A percentile compares a stretch with the other conserved stretches of the same genome.
Evolutionary conservation across 257 asterid species (phyloP).

Genomic region (Jasminum sambac): DNA sequence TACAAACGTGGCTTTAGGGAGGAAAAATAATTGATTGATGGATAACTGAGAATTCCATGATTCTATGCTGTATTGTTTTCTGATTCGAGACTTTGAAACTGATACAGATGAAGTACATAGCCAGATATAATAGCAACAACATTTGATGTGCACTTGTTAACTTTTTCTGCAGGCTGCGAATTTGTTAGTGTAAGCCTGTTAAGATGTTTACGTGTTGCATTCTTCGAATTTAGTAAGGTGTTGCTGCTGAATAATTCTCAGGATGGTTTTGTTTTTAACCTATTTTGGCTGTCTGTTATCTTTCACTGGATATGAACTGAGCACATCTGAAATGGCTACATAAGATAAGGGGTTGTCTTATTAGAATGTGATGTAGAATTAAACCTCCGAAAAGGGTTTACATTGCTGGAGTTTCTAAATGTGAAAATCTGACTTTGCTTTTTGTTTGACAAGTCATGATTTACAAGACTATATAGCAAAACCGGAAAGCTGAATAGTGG

Average conservation of each 20-base stretch:
- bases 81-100: not conserved
- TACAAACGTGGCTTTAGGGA: not conserved
- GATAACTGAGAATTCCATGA: not conserved
- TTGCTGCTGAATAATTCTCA: too few relatives aligned
- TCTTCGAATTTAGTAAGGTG: too few relatives aligned
- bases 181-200: too few relatives aligned
- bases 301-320: not conserved
- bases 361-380: not conserved
- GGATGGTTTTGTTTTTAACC: not conserved
- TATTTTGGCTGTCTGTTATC: not conserved
- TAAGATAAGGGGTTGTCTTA: not conserved
- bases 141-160: too few relatives aligned
- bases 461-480: too few relatives aligned
- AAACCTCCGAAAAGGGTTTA: not conserved
- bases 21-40: slow-evolving; percentile 37
- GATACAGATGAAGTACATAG: not conserved
- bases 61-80: not conserved
- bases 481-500: too few relatives aligned
- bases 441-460: too few relatives aligned
- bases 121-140: too few relatives aligned
- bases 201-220: too few relatives aligned
- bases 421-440: too few relatives aligned
- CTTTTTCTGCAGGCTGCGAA: too few relatives aligned
- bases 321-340: not conserved
- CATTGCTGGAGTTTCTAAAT: not conserved